Conservation (phyloP, 768 basidiomycete species). For the Collybia mongolica region DNA sequence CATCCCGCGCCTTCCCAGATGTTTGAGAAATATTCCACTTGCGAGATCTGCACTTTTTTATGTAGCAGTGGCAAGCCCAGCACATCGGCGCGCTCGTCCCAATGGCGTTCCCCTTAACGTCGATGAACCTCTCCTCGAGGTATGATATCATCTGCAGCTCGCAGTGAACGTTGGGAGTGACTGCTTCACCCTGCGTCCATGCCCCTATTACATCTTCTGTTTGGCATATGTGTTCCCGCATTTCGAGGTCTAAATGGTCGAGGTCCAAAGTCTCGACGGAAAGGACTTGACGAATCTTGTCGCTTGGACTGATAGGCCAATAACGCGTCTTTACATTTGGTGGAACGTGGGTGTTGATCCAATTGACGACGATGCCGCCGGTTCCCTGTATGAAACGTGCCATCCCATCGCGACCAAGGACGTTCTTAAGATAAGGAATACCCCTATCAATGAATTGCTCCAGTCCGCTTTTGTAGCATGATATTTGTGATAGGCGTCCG, state of each 20-base stretch:
- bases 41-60: constrained; percentile 5
- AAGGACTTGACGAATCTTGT: constrained; percentile 6
- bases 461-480: constrained; percentile 14
- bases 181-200: constrained; percentile 12
- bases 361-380: constrained; percentile 13
- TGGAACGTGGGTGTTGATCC: constrained; percentile 4
- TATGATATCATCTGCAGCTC: constrained; percentile 15
- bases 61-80: constrained; percentile 14
- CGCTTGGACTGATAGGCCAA: constrained; percentile 11
- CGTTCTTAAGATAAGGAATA: constrained; percentile 11
- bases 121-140: constrained; percentile 10
- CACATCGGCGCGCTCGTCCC: constrained; percentile 15
- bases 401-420: constrained; percentile 13
- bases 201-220: constrained; percentile 3
- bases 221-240: constrained; percentile 7
- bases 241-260: constrained; percentile 7
- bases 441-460: constrained; percentile 11
- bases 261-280: constrained; percentile 7
- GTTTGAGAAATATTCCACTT: constrained; percentile 12
- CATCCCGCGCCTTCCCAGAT: constrained; percentile 10
- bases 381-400: constrained; percentile 10
- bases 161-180: constrained; percentile 12
- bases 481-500: constrained; percentile 12
- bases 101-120: constrained; percentile 7
- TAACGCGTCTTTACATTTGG: constrained; percentile 1